Percentiles rank a stretch among this genome's conserved stretches.
Conservation (phyloP, 2,329 filamentous ascomycete species). For the Epichloe amarillans region DNA sequence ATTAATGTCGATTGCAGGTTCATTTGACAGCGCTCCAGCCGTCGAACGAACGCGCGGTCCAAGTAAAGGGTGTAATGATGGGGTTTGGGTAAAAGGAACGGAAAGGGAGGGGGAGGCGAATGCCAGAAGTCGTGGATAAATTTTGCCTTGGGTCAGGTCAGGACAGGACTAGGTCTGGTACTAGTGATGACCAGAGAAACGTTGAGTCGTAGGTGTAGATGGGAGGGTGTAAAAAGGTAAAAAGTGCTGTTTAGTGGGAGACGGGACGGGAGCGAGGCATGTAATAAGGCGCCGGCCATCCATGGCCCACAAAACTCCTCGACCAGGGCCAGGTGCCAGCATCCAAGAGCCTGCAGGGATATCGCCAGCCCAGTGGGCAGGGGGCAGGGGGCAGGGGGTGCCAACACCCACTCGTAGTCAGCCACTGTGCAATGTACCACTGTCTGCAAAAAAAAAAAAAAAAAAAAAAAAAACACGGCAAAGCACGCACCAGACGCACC, state of each 20-base stretch:
- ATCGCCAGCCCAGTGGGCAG: no score
- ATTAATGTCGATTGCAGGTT: conserved; percentile 70
- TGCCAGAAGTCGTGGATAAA: neutral
- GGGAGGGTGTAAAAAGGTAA: neutral
- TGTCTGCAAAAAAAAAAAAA: no score
- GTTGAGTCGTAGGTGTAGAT: neutral
- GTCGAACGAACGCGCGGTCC: conserved; percentile 81
- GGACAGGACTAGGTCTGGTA: neutral
- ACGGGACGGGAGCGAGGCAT: conserved; percentile 1
- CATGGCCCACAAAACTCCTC: no score
- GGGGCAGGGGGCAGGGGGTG: no score
- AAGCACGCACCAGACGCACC: no score
- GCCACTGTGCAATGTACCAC: no score
- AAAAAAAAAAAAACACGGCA: no score
- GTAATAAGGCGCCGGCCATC: neutral
- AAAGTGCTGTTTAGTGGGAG: neutral
- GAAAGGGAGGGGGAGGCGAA: conserved; percentile 6
- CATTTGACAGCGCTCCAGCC: conserved; percentile 83
- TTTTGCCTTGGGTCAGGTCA: conserved; percentile 3
- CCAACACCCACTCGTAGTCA: no score
- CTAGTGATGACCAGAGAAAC: neutral
- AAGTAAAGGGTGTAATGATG: conserved; percentile 13
- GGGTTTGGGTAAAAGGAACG: conserved; percentile 4
- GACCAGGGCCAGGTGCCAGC: no score
- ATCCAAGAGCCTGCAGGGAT: no score